Conservation (phyloP, 2,329 filamentous ascomycete genomes). For the Phaeosphaeriaceae sp. region DNA sequence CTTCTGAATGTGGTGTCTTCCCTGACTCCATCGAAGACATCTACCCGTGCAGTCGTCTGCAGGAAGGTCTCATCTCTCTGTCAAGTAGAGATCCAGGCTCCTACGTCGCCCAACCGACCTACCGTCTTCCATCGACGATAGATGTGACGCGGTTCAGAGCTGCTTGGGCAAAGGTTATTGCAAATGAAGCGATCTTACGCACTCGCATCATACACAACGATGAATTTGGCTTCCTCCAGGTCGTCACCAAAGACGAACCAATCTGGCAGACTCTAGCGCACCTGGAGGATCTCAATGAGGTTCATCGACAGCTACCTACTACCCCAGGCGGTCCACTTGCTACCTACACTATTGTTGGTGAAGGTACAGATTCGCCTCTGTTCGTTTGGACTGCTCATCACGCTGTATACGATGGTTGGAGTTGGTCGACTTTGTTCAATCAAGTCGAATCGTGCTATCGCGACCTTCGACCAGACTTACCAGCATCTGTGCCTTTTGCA, state of each 20-base stretch:
- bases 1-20: constrained; percentile 36
- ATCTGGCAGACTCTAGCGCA: constrained; percentile 27
- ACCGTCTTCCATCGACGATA: constrained; percentile 43
- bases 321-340: constrained; percentile 36
- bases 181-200: constrained; percentile 55
- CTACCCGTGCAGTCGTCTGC: constrained; percentile 41
- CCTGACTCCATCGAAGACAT: constrained; percentile 38
- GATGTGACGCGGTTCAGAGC: constrained; percentile 49
- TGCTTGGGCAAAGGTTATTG: constrained; percentile 56
- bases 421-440: constrained; percentile 32
- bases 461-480: constrained; percentile 9
- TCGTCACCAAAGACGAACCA: constrained; percentile 33
- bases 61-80: constrained; percentile 42
- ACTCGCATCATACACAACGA: constrained; percentile 51
- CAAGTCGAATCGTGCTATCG: constrained; percentile 37
- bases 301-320: constrained; percentile 36
- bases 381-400: constrained; percentile 50
- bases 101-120: constrained; percentile 50
- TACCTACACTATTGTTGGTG: constrained; percentile 32
- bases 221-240: constrained; percentile 41
- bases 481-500: constrained; percentile 35
- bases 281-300: constrained; percentile 34
- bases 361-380: constrained; percentile 18
- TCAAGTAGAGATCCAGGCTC: constrained; percentile 41
- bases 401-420: constrained; percentile 48